phyloP scores from a whole-genome alignment of 2,329 filamentous ascomycete species.

The Alternaria longipes region DNA sequence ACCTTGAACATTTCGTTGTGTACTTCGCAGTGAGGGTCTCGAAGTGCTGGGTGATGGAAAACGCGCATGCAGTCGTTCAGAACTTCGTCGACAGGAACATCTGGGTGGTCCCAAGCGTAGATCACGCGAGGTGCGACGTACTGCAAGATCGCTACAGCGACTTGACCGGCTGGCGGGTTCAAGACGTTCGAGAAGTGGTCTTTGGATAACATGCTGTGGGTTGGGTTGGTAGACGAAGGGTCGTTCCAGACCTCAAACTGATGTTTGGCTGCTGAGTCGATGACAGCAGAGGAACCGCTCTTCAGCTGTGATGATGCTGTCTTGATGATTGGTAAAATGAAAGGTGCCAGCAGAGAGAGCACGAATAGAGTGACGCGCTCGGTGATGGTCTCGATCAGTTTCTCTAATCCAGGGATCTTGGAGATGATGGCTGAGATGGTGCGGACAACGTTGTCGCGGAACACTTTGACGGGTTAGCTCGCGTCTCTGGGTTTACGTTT shows the following conservation, averaged over 20 bases:
- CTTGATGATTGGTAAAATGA: constrained; percentile 89
- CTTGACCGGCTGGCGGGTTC: constrained; percentile 59
- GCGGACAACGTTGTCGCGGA: constrained; percentile 92
- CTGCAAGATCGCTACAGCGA: constrained; percentile 71
- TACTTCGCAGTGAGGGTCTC: constrained; percentile 78
- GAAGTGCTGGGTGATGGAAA: constrained; percentile 90
- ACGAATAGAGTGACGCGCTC: constrained; percentile 94
- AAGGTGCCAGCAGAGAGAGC: constrained; percentile 88
- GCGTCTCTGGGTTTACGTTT: not conserved
- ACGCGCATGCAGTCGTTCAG: constrained; percentile 80
- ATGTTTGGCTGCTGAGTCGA: constrained; percentile 62
- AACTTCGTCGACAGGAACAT: constrained; percentile 83
- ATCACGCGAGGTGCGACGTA: constrained; percentile 88
- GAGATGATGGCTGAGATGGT: constrained; percentile 84
- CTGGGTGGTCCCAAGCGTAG: constrained; percentile 91
- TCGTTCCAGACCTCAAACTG: constrained; percentile 62
- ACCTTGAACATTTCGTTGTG: constrained; percentile 90
- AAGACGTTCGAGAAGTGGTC: constrained; percentile 63
- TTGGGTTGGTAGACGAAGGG: constrained; percentile 58
- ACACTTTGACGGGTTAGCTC: constrained; percentile 59
- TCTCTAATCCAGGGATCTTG: constrained; percentile 89
- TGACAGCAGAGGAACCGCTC: constrained; percentile 78
- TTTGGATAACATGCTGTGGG: constrained; percentile 62
- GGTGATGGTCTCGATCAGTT: constrained; percentile 90
- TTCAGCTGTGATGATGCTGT: constrained; percentile 86